phyloP scores from a whole-genome alignment of 2,329 filamentous ascomycete genomes.

The Mariannaea sp. region DNA sequence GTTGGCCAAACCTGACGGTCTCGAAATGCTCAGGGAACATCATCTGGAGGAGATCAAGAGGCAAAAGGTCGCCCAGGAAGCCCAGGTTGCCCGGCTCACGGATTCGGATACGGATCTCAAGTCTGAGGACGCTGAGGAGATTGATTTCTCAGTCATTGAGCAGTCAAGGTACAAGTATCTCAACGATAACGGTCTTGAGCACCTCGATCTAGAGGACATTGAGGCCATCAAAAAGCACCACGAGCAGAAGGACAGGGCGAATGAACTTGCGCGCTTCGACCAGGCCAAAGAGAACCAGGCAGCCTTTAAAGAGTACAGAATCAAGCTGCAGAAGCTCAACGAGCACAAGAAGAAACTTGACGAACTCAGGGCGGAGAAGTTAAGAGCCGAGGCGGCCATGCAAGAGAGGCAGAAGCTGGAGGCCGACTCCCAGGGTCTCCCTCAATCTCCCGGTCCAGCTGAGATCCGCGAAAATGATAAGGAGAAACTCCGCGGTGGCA shows the following conservation, averaged over 20 bases:
- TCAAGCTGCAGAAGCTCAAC: not conserved
- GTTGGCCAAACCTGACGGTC: not conserved
- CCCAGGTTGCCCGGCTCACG: no score
- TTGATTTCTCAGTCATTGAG: not conserved
- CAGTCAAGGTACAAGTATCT: not conserved
- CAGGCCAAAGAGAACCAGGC: not conserved
- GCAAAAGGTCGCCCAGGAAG: not conserved
- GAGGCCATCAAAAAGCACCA: not conserved
- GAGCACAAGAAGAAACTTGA: not conserved
- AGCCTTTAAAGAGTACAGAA: not conserved
- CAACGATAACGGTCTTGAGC: not conserved
- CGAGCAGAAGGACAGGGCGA: not conserved
- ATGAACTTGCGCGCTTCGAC: not conserved
- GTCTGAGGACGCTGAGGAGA: no score
- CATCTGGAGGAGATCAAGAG: not conserved
- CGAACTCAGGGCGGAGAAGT: not conserved
- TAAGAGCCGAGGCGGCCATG: not conserved
- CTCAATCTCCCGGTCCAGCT: not conserved
- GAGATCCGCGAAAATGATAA: no score
- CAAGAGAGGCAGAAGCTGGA: not conserved
- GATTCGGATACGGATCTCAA: no score
- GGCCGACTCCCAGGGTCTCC: not conserved
- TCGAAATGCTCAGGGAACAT: not conserved
- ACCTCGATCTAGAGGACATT: not conserved
- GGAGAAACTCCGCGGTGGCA: not conserved